Base-by-base conservation (phyloP, 202 grass and related monocot genomes). In the Carex sylvatica region DNA sequence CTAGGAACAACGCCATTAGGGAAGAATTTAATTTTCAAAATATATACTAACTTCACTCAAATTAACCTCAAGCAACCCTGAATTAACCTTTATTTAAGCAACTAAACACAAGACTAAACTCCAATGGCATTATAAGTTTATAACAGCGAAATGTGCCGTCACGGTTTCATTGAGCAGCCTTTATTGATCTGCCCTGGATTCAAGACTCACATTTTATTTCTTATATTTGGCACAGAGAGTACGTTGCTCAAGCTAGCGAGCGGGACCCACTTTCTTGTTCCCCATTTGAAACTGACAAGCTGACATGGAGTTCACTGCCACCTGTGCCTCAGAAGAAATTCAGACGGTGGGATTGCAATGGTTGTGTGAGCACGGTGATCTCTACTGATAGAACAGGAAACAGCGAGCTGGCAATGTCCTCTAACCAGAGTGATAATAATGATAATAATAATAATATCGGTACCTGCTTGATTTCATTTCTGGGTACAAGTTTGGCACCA, bases 291-390 rank as follows among this genome's bases (percentile, higher is more conserved):
- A 83, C 35, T 79, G 87, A 85, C 38, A 90, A 55, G 24, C 67
- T 58, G 68, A 82, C 65, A 70, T 36, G n/a, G 38, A 26, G 23
- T 68, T 58, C 42, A 46, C 70, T 31, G 2, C 36, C 35, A 60
- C 84, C 83, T 33, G 53, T 87, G 79, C 83, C 70, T 6, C 64
- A 74, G 28, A 42, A 24, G 83, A 85, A 86, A 30, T 90, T 91
- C 78, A 83, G 65, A 65, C 78, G 56, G 54, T 91, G 91, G 94
- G 86, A 97, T 87, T 97, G 91, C 86, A 38, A 83, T 68, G 62
- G 62, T 63, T 97, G 94, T 59, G 55, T 87, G 65, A 71, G 66
- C 42, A 85, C 75, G 81, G 9, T 70, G 53, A 88, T 74, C 78
- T 69, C 28, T 67, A 67, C 7, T 69, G 60, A 65, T 33, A 55